These are phyloP conservation scores for Aspergillus incahuasiensis DNA, from an alignment of 495 filamentous ascomycete genomes.

Conservation along the genomic window DNA sequence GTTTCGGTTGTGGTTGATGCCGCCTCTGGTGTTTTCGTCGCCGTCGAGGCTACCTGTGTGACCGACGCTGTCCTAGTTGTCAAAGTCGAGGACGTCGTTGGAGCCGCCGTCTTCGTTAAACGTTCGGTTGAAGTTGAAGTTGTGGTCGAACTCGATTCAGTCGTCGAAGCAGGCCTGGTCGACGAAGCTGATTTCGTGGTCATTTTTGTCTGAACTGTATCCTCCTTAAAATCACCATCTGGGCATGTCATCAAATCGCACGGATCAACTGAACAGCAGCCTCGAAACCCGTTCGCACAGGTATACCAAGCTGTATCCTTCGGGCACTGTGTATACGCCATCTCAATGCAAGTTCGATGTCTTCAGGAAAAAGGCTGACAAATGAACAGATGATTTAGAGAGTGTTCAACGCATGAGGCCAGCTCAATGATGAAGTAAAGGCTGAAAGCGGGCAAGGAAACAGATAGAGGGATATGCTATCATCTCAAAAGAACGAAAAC, in stretches of 20 bases:
- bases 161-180: background rate
- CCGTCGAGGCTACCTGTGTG: no score
- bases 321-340: conserved; percentile 17
- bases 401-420: background rate
- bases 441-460: background rate
- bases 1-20: background rate
- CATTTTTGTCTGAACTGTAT: background rate
- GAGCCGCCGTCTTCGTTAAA: no score
- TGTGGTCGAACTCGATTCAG: background rate
- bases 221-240: conserved; percentile 13
- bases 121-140: background rate
- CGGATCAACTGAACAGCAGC: conserved; percentile 38
- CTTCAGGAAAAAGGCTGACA: background rate
- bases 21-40: background rate
- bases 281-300: conserved; percentile 28
- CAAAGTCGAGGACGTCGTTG: no score
- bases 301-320: conserved; percentile 26
- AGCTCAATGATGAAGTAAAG: background rate
- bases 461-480: background rate
- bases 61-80: background rate
- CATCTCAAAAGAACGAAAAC: background rate
- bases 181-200: no score
- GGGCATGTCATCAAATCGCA: conserved; percentile 33
- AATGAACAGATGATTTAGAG: background rate
- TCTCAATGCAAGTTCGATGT: background rate